phyloP scores from a whole-genome alignment of 2,329 filamentous ascomycete genomes.

The Alternaria dauci region DNA sequence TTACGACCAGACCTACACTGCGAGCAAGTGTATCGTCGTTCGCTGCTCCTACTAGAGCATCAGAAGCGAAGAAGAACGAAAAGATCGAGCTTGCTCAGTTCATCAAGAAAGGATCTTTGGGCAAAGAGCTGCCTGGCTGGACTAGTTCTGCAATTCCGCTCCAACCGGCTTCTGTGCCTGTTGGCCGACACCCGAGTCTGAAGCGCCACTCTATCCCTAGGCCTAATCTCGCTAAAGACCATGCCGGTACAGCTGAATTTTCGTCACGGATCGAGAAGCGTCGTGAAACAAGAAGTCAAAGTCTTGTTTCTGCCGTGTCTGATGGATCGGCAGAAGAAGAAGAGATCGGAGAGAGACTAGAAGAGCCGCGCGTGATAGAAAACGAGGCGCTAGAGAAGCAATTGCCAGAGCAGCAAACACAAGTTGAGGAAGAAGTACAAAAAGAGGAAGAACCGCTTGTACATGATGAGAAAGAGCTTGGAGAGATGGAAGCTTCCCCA shows the following conservation, averaged over 20 bases:
- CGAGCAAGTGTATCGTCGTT: slow-evolving; percentile 3
- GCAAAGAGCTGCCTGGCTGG: not conserved
- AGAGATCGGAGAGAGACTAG: not conserved
- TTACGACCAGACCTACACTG: not conserved
- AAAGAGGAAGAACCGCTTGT: not conserved
- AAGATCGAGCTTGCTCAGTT: slow-evolving; percentile 6
- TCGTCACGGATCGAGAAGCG: too few relatives aligned
- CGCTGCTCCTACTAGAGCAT: slow-evolving; percentile 10
- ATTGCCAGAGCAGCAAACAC: not conserved
- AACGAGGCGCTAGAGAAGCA: not conserved
- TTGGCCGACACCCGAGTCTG: not conserved
- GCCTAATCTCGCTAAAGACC: not conserved
- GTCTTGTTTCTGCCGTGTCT: not conserved
- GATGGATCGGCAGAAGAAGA: not conserved
- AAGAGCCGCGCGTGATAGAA: not conserved
- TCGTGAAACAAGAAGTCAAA: not conserved
- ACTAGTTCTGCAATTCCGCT: not conserved
- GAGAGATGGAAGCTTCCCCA: not conserved
- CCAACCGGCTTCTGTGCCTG: not conserved
- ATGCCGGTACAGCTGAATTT: not conserved
- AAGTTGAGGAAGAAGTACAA: not conserved
- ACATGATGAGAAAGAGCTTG: not conserved
- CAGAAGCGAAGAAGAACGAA: slow-evolving; percentile 13
- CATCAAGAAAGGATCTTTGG: not conserved
- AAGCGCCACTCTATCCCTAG: not conserved